These are phyloP conservation scores for Ambrosia hybrid DNA, from an alignment of 140 eudicot genomes.

Conservation along the genomic window DNA sequence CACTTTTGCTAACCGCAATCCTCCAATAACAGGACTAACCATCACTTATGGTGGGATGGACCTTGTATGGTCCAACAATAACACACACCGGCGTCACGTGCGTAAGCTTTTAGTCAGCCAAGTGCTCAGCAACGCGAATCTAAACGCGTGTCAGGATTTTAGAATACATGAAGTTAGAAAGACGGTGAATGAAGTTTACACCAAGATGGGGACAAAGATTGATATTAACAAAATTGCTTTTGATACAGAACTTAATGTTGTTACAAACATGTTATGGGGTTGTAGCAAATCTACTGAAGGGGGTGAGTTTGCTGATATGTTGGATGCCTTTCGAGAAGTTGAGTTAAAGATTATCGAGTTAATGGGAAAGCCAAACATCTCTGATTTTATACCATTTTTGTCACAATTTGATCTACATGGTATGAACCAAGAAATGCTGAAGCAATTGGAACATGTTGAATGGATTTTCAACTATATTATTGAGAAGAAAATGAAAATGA, in stretches of 20 bases:
- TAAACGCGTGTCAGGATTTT: background rate
- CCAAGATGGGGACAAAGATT: background rate
- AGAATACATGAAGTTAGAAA: background rate
- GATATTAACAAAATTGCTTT: background rate
- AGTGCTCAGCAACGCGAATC: background rate
- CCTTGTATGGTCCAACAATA: background rate
- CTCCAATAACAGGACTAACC: background rate
- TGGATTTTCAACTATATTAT: background rate
- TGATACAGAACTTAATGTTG: background rate
- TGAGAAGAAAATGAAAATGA: background rate
- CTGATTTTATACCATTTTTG: slow-evolving; percentile 2
- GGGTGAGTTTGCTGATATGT: background rate
- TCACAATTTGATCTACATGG: slow-evolving; percentile 9
- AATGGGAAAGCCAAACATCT: background rate
- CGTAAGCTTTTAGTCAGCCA: background rate
- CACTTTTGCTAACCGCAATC: background rate
- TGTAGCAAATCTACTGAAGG: background rate
- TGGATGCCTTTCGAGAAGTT: slow-evolving; percentile 3
- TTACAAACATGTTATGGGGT: background rate
- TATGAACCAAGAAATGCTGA: background rate
- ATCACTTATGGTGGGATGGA: background rate
- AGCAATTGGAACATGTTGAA: background rate
- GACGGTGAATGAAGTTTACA: background rate
- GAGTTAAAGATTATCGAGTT: slow-evolving; percentile 3
- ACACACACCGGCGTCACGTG: background rate